These are phyloP conservation scores for Aspergillus sclerotiicarbonarius DNA, from an alignment of 495 filamentous ascomycete species.

Conservation along the genomic window DNA sequence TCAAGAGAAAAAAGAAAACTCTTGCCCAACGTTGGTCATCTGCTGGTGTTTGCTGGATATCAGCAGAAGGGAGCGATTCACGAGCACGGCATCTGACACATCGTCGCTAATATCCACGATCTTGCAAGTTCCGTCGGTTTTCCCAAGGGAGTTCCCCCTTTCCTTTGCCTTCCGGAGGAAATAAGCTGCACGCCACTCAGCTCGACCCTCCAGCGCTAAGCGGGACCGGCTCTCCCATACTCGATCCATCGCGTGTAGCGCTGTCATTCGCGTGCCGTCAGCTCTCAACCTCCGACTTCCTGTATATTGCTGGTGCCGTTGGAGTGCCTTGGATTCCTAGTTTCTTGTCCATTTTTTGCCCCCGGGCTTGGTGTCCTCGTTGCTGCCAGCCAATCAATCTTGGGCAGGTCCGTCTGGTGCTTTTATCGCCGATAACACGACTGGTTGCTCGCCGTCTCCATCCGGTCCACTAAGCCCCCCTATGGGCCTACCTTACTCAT, in stretches of 20 bases:
- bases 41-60: neutral
- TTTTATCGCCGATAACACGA: neutral
- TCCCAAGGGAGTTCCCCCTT: too few relatives aligned
- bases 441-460: neutral
- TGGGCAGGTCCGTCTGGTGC: neutral
- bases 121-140: too few relatives aligned
- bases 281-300: slow-evolving; percentile 6
- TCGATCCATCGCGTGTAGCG: slow-evolving; percentile 13
- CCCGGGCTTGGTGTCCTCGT: neutral
- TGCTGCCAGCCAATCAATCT: neutral
- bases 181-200: neutral
- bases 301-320: neutral
- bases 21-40: neutral
- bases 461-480: slow-evolving; percentile 10
- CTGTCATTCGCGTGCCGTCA: slow-evolving; percentile 8
- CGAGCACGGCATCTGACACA: too few relatives aligned
- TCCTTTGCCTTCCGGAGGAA: neutral
- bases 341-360: neutral
- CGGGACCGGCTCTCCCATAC: slow-evolving; percentile 7
- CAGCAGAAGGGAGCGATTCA: neutral
- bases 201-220: slow-evolving; percentile 3
- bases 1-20: neutral
- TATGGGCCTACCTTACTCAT: slow-evolving; percentile 14
- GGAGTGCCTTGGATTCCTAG: neutral
- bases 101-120: too few relatives aligned